Conservation (phyloP, 306 rosid genomes). For the Comarum palustre region DNA sequence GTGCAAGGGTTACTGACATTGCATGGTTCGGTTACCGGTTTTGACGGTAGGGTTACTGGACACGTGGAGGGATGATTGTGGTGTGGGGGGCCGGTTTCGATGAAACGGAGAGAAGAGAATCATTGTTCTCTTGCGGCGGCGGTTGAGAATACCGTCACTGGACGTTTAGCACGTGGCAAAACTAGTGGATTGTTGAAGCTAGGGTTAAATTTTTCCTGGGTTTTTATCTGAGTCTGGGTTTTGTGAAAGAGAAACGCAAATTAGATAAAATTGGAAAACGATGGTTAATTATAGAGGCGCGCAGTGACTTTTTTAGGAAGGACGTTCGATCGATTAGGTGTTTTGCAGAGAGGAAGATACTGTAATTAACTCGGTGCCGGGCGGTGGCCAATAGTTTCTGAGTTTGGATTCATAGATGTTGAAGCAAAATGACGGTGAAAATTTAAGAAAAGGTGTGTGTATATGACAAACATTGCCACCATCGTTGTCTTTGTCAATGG, state of each 20-base stretch:
- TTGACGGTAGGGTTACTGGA: neutral
- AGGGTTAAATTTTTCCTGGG: no score
- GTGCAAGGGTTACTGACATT: neutral
- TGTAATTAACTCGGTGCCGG: neutral
- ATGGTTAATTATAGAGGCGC: neutral
- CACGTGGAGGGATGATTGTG: conserved; percentile 35
- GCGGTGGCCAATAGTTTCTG: neutral
- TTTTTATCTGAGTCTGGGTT: no score
- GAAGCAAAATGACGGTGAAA: neutral
- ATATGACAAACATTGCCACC: neutral
- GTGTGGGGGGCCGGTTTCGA: neutral
- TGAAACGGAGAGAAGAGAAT: neutral
- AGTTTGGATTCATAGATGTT: neutral
- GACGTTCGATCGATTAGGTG: neutral
- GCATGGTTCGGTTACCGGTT: neutral
- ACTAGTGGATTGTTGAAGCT: neutral
- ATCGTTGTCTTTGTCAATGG: neutral
- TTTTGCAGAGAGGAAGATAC: neutral
- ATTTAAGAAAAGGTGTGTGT: neutral
- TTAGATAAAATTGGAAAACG: neutral
- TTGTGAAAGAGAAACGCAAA: neutral
- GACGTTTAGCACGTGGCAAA: neutral
- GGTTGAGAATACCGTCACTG: neutral
- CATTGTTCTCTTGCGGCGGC: conserved; percentile 9
- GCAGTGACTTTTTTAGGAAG: neutral